phyloP scores from a whole-genome alignment of 768 basidiomycete species.

The Amanita muscaria region DNA sequence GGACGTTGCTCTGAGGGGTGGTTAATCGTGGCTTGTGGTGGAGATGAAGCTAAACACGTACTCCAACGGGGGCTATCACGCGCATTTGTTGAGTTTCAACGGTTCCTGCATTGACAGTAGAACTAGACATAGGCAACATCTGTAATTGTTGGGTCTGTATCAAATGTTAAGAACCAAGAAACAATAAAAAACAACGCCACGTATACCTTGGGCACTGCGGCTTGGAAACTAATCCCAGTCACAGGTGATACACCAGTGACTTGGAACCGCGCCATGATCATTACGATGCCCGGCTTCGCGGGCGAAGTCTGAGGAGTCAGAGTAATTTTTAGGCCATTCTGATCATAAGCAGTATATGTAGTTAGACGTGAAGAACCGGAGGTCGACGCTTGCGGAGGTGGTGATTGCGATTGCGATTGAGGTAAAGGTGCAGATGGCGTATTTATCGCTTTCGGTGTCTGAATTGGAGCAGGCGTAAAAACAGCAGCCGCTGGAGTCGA shows the following conservation, averaged over 20 bases:
- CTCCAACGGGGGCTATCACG: slow-evolving; percentile 79
- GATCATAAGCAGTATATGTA: slow-evolving; percentile 84
- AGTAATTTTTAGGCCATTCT: slow-evolving; percentile 83
- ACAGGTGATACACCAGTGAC: slow-evolving; percentile 45
- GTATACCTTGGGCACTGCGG: slow-evolving; percentile 87
- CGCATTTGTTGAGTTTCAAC: slow-evolving; percentile 95
- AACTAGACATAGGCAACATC: slow-evolving; percentile 95
- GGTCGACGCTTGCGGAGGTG: slow-evolving; percentile 16
- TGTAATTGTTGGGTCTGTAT: slow-evolving; percentile 88
- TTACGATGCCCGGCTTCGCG: slow-evolving; percentile 78
- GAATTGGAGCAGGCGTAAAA: slow-evolving; percentile 17
- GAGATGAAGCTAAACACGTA: too few relatives aligned
- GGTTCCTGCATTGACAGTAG: slow-evolving; percentile 65
- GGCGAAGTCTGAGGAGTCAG: slow-evolving; percentile 81
- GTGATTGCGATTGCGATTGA: slow-evolving; percentile 29
- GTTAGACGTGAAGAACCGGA: slow-evolving; percentile 46
- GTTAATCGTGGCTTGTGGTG: too few relatives aligned
- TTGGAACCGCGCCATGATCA: slow-evolving; percentile 85
- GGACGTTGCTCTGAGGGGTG: slow-evolving; percentile 61
- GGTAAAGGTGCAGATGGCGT: slow-evolving; percentile 26
- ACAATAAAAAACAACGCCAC: slow-evolving; percentile 5
- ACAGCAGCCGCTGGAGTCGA: slow-evolving; percentile 28
- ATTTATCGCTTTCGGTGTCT: slow-evolving; percentile 13
- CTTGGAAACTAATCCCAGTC: slow-evolving; percentile 82
- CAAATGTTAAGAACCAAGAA: slow-evolving; percentile 3